Percentiles rank a stretch among this genome's conserved stretches.
Evolutionary conservation across 208 protist genomes (phyloP).

Genomic region (Trypanosomatidae sp.): DNA sequence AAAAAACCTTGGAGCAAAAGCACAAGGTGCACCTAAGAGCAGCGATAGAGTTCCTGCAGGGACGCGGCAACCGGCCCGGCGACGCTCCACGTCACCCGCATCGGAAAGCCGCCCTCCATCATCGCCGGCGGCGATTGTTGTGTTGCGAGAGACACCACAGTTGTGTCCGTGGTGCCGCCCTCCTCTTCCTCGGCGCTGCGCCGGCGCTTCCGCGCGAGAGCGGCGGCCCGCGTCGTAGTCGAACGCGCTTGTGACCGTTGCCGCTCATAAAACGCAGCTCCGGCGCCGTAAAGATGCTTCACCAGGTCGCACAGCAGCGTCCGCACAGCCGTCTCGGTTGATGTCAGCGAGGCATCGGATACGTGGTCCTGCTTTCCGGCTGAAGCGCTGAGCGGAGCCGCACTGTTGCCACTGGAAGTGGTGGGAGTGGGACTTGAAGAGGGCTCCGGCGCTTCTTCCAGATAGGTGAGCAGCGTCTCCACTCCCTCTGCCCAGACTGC

Average conservation of each 20-base stretch:
- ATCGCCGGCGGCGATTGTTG: too few relatives aligned
- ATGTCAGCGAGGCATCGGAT: neutral
- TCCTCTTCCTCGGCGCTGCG: neutral
- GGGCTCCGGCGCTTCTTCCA: constrained; percentile 21
- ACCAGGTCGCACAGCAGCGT: constrained; percentile 26
- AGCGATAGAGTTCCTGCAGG: constrained; percentile 16
- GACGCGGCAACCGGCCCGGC: constrained; percentile 11
- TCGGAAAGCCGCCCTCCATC: neutral
- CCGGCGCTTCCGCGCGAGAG: neutral
- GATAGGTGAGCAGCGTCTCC: constrained; percentile 42
- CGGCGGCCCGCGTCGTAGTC: neutral
- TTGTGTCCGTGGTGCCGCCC: too few relatives aligned
- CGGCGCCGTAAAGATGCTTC: constrained; percentile 19
- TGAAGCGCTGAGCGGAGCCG: neutral
- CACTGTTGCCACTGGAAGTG: neutral
- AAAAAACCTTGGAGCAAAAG: too few relatives aligned
- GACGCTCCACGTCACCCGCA: constrained; percentile 42
- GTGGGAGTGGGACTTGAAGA: neutral
- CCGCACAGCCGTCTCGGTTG: constrained; percentile 17
- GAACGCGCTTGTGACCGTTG: too few relatives aligned
- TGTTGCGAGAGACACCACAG: too few relatives aligned
- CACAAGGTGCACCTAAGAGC: too few relatives aligned
- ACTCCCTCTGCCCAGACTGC: constrained; percentile 62
- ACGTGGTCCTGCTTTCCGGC: neutral
- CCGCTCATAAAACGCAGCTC: constrained; percentile 22